Evolutionary conservation across 2,329 filamentous ascomycete species (phyloP).

Genomic region (Calonectria leucothoes): DNA sequence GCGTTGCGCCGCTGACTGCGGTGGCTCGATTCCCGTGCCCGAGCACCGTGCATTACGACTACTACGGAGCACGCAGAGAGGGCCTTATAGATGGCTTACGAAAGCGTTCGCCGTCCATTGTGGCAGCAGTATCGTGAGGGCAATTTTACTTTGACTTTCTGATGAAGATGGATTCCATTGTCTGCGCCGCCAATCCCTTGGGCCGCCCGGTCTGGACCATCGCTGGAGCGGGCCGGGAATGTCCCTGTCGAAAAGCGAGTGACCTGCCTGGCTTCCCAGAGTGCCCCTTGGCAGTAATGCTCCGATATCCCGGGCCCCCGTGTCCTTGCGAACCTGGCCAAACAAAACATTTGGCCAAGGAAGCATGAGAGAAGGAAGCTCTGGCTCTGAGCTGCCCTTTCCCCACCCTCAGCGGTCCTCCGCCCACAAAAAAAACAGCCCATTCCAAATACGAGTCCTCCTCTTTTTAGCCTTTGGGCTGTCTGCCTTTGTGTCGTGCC

Average conservation of each 20-base stretch:
- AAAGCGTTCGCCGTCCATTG: neutral
- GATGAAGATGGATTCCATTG: neutral
- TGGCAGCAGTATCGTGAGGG: neutral
- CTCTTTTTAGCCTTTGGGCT: neutral
- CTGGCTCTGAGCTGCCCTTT: neutral
- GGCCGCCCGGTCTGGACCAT: neutral
- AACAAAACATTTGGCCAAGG: neutral
- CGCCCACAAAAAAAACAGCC: neutral
- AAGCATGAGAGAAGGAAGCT: slow-evolving; percentile 4
- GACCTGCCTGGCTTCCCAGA: neutral
- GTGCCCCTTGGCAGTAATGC: neutral
- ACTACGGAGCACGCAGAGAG: neutral
- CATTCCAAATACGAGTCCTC: slow-evolving; percentile 7
- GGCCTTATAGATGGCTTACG: neutral
- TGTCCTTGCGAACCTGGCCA: neutral
- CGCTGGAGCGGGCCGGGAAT: neutral
- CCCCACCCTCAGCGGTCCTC: neutral
- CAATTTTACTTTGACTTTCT: slow-evolving; percentile 3
- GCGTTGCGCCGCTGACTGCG: neutral
- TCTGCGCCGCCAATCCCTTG: neutral
- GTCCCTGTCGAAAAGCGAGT: neutral
- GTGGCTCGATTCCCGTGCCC: neutral
- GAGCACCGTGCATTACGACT: neutral
- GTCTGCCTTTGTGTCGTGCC: neutral
- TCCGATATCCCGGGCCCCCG: neutral